Percentiles rank a stretch among this genome's conserved stretches.
These are phyloP conservation scores for Coemansia sp. DNA, from an alignment of 192 early-diverging fungal genomes.

Conservation along the genomic window DNA sequence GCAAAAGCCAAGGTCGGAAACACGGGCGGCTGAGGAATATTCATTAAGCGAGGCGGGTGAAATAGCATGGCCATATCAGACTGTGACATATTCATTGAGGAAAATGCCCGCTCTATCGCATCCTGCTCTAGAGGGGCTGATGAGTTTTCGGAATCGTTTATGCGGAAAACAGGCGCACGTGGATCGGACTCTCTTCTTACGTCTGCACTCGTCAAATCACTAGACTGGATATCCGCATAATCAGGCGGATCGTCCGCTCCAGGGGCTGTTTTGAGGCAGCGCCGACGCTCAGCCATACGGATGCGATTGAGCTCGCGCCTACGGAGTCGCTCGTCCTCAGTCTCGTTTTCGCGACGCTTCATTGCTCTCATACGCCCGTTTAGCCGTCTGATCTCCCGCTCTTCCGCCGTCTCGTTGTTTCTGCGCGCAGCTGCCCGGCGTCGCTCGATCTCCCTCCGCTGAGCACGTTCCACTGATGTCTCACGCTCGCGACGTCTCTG, in stretches of 20 bases:
- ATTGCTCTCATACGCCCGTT: constrained; percentile 30
- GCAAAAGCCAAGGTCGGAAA: background rate
- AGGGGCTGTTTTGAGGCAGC: background rate
- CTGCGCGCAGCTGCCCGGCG: constrained; percentile 24
- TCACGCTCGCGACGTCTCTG: constrained; percentile 28
- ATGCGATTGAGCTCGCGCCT: constrained; percentile 30
- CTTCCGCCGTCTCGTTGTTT: constrained; percentile 21
- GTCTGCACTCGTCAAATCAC: background rate
- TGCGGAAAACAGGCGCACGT: background rate
- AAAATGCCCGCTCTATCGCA: background rate
- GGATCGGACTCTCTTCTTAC: constrained; percentile 1
- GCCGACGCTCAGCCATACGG: constrained; percentile 33
- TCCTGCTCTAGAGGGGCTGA: background rate
- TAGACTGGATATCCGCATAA: background rate
- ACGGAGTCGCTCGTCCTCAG: constrained; percentile 23
- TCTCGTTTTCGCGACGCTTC: constrained; percentile 32
- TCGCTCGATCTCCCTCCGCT: constrained; percentile 32
- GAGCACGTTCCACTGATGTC: constrained; percentile 19
- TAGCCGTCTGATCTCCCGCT: constrained; percentile 20
- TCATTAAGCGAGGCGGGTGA: background rate
- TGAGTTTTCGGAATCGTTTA: background rate
- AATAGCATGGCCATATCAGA: constrained; percentile 11
- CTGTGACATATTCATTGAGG: background rate
- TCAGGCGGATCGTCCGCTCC: background rate
- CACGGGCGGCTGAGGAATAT: background rate